Base-by-base conservation (phyloP, 1,139 yeast genomes). In the Martiniozyma asiatica region DNA sequence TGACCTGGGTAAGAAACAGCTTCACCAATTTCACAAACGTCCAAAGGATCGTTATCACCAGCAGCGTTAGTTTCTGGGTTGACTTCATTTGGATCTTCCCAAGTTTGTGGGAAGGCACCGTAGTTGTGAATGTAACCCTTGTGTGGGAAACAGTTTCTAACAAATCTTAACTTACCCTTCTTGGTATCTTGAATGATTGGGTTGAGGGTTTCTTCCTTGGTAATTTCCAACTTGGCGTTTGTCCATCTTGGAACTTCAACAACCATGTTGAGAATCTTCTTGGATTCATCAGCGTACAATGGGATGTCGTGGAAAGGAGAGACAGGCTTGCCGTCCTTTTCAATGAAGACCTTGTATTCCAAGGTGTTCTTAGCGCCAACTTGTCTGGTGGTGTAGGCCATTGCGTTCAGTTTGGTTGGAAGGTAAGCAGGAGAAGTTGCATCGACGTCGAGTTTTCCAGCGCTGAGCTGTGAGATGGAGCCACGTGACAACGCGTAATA, bases 91-190 rank as follows among this genome's bases (percentile, higher is more conserved):
- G 92, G 92, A 49, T 84, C 93, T 58, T 84, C 95, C 94, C 94
- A 84, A 20, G 95, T 84, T 58, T 82, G 94, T 33, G 95, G 94
- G 63, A 84, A 73, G 19, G 94, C 94, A 48, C 95, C 95, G 51
- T 84, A 84, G 63, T 82, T 84, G 61, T 80, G 94, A 43, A 87
- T 71, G 60, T 82, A 82, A 37, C 95, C 95, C 49, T 80, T 84
- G 58, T 73, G 79, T 24, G 95, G 95, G 70, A 81, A 84, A 48
- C 84, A 68, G 62, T 84, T 84, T 58, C 82, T 68, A 25, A 84
- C 93, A 44, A 73, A 84, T 55, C 95, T 68, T 38, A 80, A 73
- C 51, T 76, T 65, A 34, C 87, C 93, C 56, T 81, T 79, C 63
- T 82, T 84, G 43, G 75, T 67, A 55, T 84, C 94, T 59, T 84